phyloP scores from a whole-genome alignment of 257 asterid species.

The Gynochthodes officinalis region DNA sequence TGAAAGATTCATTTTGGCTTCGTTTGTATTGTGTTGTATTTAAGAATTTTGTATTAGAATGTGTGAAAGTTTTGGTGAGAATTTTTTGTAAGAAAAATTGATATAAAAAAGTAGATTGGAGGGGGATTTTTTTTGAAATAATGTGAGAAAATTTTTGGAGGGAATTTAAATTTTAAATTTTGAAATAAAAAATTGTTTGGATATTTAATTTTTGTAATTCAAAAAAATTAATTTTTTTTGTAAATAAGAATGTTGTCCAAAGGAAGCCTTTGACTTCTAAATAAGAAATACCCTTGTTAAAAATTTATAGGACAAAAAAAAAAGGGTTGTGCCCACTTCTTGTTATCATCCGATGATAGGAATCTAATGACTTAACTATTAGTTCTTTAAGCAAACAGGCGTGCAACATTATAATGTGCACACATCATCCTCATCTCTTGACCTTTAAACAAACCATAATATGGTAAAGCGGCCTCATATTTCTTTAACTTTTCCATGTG shows the following conservation, averaged over 20 bases:
- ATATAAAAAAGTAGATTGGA: no score
- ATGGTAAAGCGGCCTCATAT: conserved; percentile 7
- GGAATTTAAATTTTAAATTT: no score
- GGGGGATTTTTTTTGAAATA: no score
- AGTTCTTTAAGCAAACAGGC: background rate
- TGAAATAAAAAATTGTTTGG: no score
- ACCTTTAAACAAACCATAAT: conserved; percentile 7
- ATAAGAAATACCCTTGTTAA: background rate
- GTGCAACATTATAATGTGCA: conserved; percentile 1
- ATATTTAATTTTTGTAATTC: no score
- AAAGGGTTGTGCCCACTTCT: conserved; percentile 2
- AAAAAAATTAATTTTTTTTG: no score
- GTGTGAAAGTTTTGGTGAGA: no score
- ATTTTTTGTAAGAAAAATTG: no score
- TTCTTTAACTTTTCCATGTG: background rate
- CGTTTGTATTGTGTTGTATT: no score
- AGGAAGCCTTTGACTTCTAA: conserved; percentile 11
- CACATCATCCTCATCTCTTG: conserved; percentile 6
- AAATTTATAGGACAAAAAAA: background rate
- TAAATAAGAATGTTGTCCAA: no score
- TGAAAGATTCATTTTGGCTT: conserved; percentile 4
- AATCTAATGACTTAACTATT: conserved; percentile 4
- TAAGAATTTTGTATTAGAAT: no score
- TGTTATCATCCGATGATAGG: background rate
- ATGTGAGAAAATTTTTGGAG: no score